phyloP scores from a whole-genome alignment of 148 eudicot genomes.

The Amaranthus hypochondriacus region DNA sequence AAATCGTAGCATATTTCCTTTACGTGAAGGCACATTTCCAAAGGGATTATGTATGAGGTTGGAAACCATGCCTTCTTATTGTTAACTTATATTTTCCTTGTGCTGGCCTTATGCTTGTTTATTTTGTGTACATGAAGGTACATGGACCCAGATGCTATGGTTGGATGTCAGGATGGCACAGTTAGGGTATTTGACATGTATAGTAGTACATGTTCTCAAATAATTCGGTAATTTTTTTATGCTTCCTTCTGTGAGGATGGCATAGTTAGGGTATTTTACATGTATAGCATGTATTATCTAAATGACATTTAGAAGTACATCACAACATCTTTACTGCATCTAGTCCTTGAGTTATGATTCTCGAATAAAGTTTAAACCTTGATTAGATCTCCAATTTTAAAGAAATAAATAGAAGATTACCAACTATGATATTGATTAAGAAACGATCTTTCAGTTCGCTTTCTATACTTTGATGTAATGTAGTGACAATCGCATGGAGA shows the following conservation, averaged over 20 bases:
- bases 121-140: slow-evolving; percentile 42
- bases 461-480: background rate
- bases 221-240: slow-evolving; percentile 52
- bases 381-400: background rate
- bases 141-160: slow-evolving; percentile 79
- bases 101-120: background rate
- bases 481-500: too few species aligned
- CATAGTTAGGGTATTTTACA: background rate
- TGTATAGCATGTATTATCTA: background rate
- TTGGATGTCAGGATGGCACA: slow-evolving; percentile 85
- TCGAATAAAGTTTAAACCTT: background rate
- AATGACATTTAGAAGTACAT: background rate
- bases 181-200: slow-evolving; percentile 90
- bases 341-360: background rate
- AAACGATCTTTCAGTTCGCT: background rate
- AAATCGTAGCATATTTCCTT: slow-evolving; percentile 53
- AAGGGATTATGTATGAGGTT: slow-evolving; percentile 73
- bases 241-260: background rate
- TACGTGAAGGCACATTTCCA: slow-evolving; percentile 59
- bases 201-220: slow-evolving; percentile 66
- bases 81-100: background rate
- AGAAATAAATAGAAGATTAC: background rate
- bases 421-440: background rate
- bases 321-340: background rate
- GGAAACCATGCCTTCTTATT: slow-evolving; percentile 3